These are phyloP conservation scores for Rhamnella rubrinervis DNA, from an alignment of 331 rosid species.

Conservation along the genomic window DNA sequence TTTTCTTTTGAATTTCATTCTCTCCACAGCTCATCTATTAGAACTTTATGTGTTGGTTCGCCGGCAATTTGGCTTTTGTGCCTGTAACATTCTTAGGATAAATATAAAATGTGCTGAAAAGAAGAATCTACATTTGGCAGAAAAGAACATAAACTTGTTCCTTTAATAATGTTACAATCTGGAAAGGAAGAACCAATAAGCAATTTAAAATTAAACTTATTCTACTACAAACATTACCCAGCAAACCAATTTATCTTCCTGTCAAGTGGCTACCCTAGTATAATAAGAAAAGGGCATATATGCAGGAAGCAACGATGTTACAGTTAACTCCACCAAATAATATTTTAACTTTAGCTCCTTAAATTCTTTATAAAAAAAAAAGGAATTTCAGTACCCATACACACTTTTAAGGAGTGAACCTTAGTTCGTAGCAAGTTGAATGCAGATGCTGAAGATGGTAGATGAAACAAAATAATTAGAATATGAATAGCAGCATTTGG, in stretches of 20 bases:
- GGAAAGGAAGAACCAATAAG: background rate
- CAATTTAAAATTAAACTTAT: background rate
- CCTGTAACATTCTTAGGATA: constrained; percentile 6
- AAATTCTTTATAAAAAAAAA: background rate
- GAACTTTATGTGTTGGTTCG: background rate
- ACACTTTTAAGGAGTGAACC: background rate
- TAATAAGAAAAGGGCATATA: constrained; percentile 1
- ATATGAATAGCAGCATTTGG: background rate
- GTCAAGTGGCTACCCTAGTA: background rate
- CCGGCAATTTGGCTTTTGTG: constrained; percentile 30
- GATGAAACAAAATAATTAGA: background rate
- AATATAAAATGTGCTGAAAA: background rate
- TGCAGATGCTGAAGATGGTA: background rate
- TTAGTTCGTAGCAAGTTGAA: background rate
- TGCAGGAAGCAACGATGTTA: background rate
- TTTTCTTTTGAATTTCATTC: too few species aligned
- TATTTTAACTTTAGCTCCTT: constrained; percentile 1
- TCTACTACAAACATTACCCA: background rate
- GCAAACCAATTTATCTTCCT: background rate
- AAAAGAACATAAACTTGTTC: background rate
- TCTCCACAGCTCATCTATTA: background rate
- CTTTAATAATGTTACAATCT: background rate
- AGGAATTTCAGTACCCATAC: too few species aligned
- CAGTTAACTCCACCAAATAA: background rate
- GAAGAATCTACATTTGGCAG: constrained; percentile 3